Conservation (phyloP, 2,329 filamentous ascomycete species). For the Colletotrichum sp. region DNA sequence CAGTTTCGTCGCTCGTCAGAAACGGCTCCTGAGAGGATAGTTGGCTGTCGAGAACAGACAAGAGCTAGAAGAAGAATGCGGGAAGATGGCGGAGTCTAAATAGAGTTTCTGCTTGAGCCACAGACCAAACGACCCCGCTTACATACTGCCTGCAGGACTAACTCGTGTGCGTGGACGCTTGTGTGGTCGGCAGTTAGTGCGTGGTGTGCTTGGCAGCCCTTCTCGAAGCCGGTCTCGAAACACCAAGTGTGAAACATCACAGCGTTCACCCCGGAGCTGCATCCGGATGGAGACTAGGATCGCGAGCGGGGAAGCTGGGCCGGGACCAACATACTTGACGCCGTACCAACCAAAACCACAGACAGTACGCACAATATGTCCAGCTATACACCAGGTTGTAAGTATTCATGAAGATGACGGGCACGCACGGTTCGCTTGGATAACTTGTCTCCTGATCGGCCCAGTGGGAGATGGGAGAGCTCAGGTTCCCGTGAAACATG, state of each 20-base stretch:
- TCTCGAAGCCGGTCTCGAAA: conserved; percentile 18
- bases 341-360: neutral
- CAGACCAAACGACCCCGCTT: neutral
- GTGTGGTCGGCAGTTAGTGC: neutral
- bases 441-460: neutral
- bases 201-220: neutral
- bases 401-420: neutral
- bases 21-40: neutral
- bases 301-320: neutral
- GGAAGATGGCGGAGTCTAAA: conserved; percentile 2
- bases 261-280: conserved; percentile 5
- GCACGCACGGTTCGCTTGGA: neutral
- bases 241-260: conserved; percentile 15
- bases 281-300: conserved; percentile 2
- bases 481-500: conserved; percentile 6
- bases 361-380: neutral
- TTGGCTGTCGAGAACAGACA: neutral
- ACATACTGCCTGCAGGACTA: neutral
- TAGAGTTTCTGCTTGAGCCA: conserved; percentile 7
- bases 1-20: neutral
- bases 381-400: neutral
- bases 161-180: neutral
- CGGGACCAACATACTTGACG: neutral
- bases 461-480: neutral
- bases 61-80: neutral